Base-by-base conservation (phyloP, 441 rosid genomes). In the Dalechampia spathulata region DNA sequence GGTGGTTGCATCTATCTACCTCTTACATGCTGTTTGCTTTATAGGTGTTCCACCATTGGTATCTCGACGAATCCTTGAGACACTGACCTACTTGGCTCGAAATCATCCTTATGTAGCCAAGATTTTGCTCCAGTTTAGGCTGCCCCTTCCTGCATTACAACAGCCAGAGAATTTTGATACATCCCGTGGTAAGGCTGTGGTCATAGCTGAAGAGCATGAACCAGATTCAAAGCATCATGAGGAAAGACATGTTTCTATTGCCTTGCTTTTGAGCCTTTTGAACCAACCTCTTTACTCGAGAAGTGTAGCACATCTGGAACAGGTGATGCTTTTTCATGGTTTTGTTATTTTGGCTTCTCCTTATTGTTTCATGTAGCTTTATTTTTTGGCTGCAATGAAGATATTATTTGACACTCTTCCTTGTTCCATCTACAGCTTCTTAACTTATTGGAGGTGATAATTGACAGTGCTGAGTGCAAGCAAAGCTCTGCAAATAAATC, bases 251-350 rank as follows among this genome's bases (percentile, higher is more conserved):
- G 52, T 79, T 62, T 83, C 96, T 14, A 69, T 89, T 49, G 83
- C 83, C 20, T 64, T 89, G 76, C 97, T 93, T 64, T 72, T 93
- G 71, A 79, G 90, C 75, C 97, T 93, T 74, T 74, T 93, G 77
- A 87, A 82, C 70, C 96, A 89, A 68, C 95, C 99, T 57, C 88
- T 93, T 41, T 93, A 93, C 71, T 62, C 83, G 71, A 82, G 99
- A 78, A 93, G 99, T 57, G 71, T 93, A 61, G 93, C 99, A 55
- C 99, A 93, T 77, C 95, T 93, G 60, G 99, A 93, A 65, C 99
- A 87, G 99, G 99, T 89, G 61, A 56, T 49, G 53, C 57, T 41
- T n/a, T n/a, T n/a, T 41, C 27, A 5, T 25, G 20, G 40, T 2
- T 26, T 22, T 38, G 54, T 45, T 25, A 32, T 28, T 57, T 45